Evolutionary conservation across 1,284 basidiomycete genomes (phyloP).

Genomic region (Meripilus lineatus): DNA sequence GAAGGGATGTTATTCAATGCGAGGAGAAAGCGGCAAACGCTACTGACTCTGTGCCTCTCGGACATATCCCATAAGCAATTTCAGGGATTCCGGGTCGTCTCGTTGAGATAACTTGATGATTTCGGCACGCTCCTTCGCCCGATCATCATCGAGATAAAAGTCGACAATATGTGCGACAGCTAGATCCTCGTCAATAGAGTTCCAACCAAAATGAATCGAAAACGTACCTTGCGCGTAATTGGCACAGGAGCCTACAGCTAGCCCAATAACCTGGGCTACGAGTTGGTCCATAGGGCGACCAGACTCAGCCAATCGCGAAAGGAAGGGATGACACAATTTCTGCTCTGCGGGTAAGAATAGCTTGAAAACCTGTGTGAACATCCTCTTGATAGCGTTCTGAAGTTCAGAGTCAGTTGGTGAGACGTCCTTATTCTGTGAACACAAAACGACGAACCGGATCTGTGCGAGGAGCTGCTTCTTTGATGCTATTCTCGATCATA

Average conservation of each 20-base stretch:
- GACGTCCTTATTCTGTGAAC: too few relatives aligned
- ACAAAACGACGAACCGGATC: slow-evolving; percentile 13
- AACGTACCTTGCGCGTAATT: slow-evolving; percentile 40
- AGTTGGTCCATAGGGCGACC: slow-evolving; percentile 38
- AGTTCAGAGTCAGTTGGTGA: slow-evolving; percentile 1
- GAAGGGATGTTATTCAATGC: slow-evolving; percentile 20
- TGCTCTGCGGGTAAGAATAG: too few relatives aligned
- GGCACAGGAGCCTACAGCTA: slow-evolving; percentile 43
- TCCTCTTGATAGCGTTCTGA: slow-evolving; percentile 2
- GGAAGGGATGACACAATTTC: slow-evolving; percentile 39
- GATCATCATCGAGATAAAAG: slow-evolving; percentile 51
- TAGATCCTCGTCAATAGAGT: slow-evolving; percentile 15
- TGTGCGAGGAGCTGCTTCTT: slow-evolving; percentile 15
- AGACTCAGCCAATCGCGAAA: slow-evolving; percentile 36
- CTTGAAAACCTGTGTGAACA: too few relatives aligned
- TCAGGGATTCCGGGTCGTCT: slow-evolving; percentile 30
- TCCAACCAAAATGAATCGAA: slow-evolving; percentile 31
- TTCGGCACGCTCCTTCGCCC: slow-evolving; percentile 34
- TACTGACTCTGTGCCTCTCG: slow-evolving; percentile 47
- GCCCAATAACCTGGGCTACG: slow-evolving; percentile 40
- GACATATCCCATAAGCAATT: slow-evolving; percentile 45
- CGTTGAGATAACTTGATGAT: slow-evolving; percentile 37
- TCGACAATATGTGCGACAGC: slow-evolving; percentile 56
- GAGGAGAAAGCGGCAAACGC: neutral
- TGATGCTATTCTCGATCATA: slow-evolving; percentile 38